Evolutionary conservation across 129 eudicot genomes (phyloP), one percentile per base, ranked within the genome.

Genomic region (Escallonia rubra): DNA sequence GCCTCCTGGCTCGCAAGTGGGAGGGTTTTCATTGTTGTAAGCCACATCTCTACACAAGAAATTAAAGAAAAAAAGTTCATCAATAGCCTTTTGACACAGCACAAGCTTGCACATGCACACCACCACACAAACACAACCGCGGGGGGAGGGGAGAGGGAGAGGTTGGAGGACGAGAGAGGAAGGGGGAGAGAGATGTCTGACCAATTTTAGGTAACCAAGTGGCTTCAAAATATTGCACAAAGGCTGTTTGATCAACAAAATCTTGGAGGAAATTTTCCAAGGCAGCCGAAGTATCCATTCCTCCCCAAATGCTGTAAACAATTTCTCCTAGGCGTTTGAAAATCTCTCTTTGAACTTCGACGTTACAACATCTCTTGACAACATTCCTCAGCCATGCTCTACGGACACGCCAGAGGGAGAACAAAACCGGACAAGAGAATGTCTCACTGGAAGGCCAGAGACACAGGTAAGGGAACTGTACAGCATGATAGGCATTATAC

Each of bases 1-100:
- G 95, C 84, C 69, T 94, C 99, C 65, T 82, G 96, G 76, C 99
- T 89, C 39, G 99, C 95, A 8, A 94, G 96, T 51, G 99, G 99
- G 62, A 94, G 76, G 4, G 82, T 80, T 71, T 75, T 86, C 90
- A 94, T 86, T 41, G 76, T 75, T 9, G 88, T 68, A 54, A 94
- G 85, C 99, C 99, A 94, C 99, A 94, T 94, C 75, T 89, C 99
- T 93, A 65, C 47, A 7, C 6, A 76, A 52, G 41, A 43, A 48
- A 6, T 8, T 40, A 4, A 46, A 46, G 50, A 46, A 46, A 9
- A 9, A 46, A 46, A 46, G 34, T 23, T 23, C 34, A 23, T 23
- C 34, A 23, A 23, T 23, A 23, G 34, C 34, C 34, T 23, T 23
- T 23, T 1, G 1, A 23, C 34, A 23, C 4, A 46, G 49, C 10